Conservation (phyloP, 768 basidiomycete genomes). For the Russula foetens region DNA sequence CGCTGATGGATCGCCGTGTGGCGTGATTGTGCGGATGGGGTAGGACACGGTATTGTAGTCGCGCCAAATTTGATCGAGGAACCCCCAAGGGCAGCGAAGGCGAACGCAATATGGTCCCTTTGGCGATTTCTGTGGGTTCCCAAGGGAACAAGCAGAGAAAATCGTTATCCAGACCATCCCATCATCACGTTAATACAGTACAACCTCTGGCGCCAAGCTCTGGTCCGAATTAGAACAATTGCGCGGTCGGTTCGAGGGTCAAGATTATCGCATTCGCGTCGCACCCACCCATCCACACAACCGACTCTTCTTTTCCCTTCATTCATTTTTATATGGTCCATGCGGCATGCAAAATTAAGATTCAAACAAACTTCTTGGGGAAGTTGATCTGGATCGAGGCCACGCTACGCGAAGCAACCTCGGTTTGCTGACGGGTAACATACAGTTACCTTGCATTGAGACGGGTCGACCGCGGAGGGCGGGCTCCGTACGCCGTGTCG, state of each 20-base stretch:
- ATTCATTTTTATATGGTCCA: neutral
- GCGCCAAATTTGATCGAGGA: neutral
- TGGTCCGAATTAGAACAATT: too few species aligned
- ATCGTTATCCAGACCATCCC: too few species aligned
- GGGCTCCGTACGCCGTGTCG: constrained; percentile 1
- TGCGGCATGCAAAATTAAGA: neutral
- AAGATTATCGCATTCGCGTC: too few species aligned
- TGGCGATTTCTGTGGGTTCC: neutral
- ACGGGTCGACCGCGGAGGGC: constrained; percentile 13
- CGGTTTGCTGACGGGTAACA: too few species aligned
- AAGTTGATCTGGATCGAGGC: neutral
- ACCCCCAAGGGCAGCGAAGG: neutral
- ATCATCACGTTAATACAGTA: too few species aligned
- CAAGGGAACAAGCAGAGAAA: neutral
- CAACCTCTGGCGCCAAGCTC: too few species aligned
- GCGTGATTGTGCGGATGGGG: constrained; percentile 13
- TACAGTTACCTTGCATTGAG: neutral
- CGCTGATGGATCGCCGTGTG: constrained; percentile 15
- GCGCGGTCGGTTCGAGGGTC: too few species aligned
- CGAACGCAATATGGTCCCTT: neutral
- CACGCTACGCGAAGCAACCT: neutral
- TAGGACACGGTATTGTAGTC: constrained; percentile 1
- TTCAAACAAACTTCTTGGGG: neutral
- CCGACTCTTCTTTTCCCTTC: too few species aligned
- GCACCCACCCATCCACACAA: too few species aligned